Evolutionary conservation across 345 rosid genomes (phyloP).

Genomic region (Toxicodendron radicans): DNA sequence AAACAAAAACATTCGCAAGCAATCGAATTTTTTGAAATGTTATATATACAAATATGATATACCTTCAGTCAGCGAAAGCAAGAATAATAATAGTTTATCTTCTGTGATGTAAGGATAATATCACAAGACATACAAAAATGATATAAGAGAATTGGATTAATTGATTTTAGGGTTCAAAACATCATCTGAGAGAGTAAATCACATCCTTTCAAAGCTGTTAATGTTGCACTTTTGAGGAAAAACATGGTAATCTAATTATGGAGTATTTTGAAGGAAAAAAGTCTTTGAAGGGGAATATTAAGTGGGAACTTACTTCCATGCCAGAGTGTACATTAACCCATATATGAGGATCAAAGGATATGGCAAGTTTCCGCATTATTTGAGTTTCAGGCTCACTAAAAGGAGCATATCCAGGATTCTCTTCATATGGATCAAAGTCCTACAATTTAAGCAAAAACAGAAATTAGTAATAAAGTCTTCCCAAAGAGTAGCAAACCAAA

Average conservation of each 20-base stretch:
- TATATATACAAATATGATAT: neutral
- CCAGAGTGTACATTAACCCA: conserved; percentile 99
- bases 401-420: conserved; percentile 91
- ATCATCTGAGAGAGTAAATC: neutral
- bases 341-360: conserved; percentile 88
- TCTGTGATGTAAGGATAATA: neutral
- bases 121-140: neutral
- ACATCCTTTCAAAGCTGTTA: neutral
- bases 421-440: conserved; percentile 98
- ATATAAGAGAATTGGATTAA: neutral
- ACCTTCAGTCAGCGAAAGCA: conserved; percentile 1
- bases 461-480: conserved; percentile 8
- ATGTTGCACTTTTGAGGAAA: neutral
- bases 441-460: conserved; percentile 27
- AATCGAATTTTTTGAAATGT: neutral
- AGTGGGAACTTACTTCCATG: conserved; percentile 63
- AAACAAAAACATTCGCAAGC: neutral
- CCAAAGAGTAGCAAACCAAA: neutral
- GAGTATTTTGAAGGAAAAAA: neutral
- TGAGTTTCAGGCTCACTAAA: conserved; percentile 98
- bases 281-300: neutral
- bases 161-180: neutral
- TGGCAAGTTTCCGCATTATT: conserved; percentile 84
- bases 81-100: neutral
- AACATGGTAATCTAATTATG: neutral